These are phyloP conservation scores for Pichia nanzhaoensis DNA, from an alignment of 805 yeast species.

Conservation along the genomic window DNA sequence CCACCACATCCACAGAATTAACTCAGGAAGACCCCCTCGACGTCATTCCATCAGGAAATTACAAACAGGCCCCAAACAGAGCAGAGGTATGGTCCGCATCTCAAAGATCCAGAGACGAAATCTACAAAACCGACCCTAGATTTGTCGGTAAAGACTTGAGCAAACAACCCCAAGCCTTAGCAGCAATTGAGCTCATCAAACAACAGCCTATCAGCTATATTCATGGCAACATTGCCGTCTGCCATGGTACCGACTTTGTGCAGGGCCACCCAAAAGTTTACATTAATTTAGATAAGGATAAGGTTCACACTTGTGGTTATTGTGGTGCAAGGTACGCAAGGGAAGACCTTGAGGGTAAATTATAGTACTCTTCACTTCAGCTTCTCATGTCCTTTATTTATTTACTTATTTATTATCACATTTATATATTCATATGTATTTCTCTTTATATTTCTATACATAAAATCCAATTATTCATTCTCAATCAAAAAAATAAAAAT, in stretches of 20 bases:
- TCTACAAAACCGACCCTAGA: slow-evolving; percentile 49
- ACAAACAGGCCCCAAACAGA: slow-evolving; percentile 70
- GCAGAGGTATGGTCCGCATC: slow-evolving; percentile 61
- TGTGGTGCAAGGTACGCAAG: slow-evolving; percentile 68
- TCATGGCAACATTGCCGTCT: slow-evolving; percentile 58
- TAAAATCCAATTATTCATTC: not conserved
- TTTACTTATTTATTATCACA: slow-evolving; percentile 5
- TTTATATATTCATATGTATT: not conserved
- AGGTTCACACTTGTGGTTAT: slow-evolving; percentile 69
- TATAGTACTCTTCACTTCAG: not conserved
- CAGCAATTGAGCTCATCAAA: slow-evolving; percentile 79
- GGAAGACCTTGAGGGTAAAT: slow-evolving; percentile 36
- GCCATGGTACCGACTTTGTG: slow-evolving; percentile 73
- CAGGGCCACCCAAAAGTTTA: slow-evolving; percentile 82
- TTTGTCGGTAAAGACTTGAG: slow-evolving; percentile 65
- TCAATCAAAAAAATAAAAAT: not conserved
- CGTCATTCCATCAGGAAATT: slow-evolving; percentile 15
- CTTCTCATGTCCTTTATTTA: slow-evolving; percentile 9
- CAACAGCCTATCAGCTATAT: slow-evolving; percentile 64
- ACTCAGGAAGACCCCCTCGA: slow-evolving; percentile 14
- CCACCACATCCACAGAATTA: slow-evolving; percentile 9
- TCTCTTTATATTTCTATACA: not conserved
- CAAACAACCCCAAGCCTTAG: slow-evolving; percentile 69
- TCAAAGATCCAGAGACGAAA: slow-evolving; percentile 55
- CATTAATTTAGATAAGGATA: slow-evolving; percentile 74